phyloP scores from a whole-genome alignment of 108 stramenopile genomes.

The Discostella stelligeroides region DNA sequence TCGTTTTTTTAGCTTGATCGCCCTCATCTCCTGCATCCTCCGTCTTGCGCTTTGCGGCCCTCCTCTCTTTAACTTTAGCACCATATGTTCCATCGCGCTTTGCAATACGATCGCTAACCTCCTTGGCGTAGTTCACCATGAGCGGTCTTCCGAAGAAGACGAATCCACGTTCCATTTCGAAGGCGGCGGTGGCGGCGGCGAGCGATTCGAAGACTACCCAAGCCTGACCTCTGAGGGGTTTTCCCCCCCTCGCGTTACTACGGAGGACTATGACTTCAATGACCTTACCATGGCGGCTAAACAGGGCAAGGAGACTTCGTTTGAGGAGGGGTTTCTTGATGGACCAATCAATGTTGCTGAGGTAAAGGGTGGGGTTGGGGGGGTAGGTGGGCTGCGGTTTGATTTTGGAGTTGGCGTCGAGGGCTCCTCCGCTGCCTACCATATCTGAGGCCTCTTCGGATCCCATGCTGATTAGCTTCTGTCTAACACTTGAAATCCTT shows the following conservation, averaged over 20 bases:
- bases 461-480: constrained; percentile 17
- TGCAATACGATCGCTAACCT: constrained; percentile 86
- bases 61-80: constrained; percentile 58
- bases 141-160: constrained; percentile 91
- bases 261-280: constrained; percentile 84
- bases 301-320: constrained; percentile 88
- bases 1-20: constrained; percentile 24
- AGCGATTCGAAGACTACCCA: constrained; percentile 93
- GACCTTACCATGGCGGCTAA: constrained; percentile 95
- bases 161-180: constrained; percentile 89
- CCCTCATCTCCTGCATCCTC: constrained; percentile 15
- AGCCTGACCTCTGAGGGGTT: constrained; percentile 87
- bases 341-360: constrained; percentile 97
- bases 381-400: constrained; percentile 46
- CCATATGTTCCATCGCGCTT: constrained; percentile 87
- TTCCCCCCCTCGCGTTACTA: constrained; percentile 31
- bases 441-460: constrained; percentile 17
- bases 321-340: constrained; percentile 92
- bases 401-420: constrained; percentile 21
- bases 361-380: constrained; percentile 90
- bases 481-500: too few species aligned
- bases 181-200: constrained; percentile 86
- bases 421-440: not conserved
- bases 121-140: constrained; percentile 85
- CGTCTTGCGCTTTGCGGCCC: constrained; percentile 42